phyloP scores from a whole-genome alignment of 1,284 basidiomycete genomes.

The Tremellales sp. region DNA sequence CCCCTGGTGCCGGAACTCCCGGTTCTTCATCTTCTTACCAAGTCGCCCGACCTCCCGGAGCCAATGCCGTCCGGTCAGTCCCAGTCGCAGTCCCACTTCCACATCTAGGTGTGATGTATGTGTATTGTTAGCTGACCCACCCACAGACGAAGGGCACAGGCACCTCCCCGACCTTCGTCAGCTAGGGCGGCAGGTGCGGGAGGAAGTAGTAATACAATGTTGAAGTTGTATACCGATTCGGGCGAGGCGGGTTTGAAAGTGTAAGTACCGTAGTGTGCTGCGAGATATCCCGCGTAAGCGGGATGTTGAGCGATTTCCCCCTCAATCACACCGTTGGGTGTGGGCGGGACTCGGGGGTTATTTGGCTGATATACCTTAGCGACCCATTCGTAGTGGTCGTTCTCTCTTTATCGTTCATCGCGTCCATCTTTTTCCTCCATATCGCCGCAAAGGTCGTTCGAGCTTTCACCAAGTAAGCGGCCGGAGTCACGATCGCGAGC shows the following conservation, averaged over 20 bases:
- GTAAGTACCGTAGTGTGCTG: conserved; percentile 55
- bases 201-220: conserved; percentile 95
- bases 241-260: conserved; percentile 94
- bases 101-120: neutral
- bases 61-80: conserved; percentile 45
- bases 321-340: too few species aligned
- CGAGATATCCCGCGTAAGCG: neutral
- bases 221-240: conserved; percentile 91
- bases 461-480: conserved; percentile 73
- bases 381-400: conserved; percentile 98
- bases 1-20: conserved; percentile 32
- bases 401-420: conserved; percentile 95
- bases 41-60: conserved; percentile 44
- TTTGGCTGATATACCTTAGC: conserved; percentile 50
- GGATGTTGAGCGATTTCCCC: neutral
- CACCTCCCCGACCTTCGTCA: conserved; percentile 76
- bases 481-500: too few species aligned
- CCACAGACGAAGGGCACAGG: conserved; percentile 72
- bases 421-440: conserved; percentile 97
- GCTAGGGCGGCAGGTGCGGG: conserved; percentile 90
- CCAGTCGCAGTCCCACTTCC: neutral
- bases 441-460: conserved; percentile 93
- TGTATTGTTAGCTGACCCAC: neutral
- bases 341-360: neutral
- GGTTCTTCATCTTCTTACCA: conserved; percentile 33